phyloP scores from a whole-genome alignment of 352 stramenopile species.

The Globisporangium middletonii region DNA sequence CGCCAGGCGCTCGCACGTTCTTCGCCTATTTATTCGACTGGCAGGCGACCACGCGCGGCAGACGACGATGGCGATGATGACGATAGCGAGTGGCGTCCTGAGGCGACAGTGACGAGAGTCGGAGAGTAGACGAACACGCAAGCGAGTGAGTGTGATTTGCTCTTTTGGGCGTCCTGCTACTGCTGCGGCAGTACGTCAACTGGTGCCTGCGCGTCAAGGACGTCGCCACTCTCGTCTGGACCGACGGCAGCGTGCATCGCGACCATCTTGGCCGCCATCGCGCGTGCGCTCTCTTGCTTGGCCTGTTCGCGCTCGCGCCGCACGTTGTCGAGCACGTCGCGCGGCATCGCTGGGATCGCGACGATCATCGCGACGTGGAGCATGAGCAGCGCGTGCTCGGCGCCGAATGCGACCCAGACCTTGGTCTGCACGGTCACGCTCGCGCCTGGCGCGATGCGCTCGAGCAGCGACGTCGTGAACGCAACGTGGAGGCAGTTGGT shows the following conservation, averaged over 20 bases:
- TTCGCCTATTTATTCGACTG: slow-evolving; percentile 13
- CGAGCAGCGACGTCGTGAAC: slow-evolving; percentile 69
- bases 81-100: not conserved
- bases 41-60: slow-evolving; percentile 4
- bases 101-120: too few species aligned
- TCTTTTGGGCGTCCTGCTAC: not conserved
- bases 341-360: slow-evolving; percentile 50
- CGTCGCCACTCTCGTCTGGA: too few species aligned
- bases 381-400: slow-evolving; percentile 61
- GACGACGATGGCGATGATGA: slow-evolving; percentile 31
- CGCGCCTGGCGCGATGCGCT: slow-evolving; percentile 20
- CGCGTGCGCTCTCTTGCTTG: slow-evolving; percentile 64
- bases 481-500: slow-evolving; percentile 95
- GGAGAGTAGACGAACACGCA: too few species aligned
- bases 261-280: slow-evolving; percentile 40
- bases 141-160: slow-evolving; percentile 12
- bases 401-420: slow-evolving; percentile 76
- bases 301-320: slow-evolving; percentile 49
- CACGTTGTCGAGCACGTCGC: slow-evolving; percentile 42
- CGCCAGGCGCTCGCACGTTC: not conserved
- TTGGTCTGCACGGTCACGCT: slow-evolving; percentile 31
- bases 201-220: too few species aligned
- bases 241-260: not conserved
- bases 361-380: slow-evolving; percentile 63
- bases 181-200: not conserved